Percentiles rank a stretch among this genome's conserved stretches.
These are phyloP conservation scores for Amanita pseudoporphyria DNA, from an alignment of 768 basidiomycete species.

Conservation along the genomic window DNA sequence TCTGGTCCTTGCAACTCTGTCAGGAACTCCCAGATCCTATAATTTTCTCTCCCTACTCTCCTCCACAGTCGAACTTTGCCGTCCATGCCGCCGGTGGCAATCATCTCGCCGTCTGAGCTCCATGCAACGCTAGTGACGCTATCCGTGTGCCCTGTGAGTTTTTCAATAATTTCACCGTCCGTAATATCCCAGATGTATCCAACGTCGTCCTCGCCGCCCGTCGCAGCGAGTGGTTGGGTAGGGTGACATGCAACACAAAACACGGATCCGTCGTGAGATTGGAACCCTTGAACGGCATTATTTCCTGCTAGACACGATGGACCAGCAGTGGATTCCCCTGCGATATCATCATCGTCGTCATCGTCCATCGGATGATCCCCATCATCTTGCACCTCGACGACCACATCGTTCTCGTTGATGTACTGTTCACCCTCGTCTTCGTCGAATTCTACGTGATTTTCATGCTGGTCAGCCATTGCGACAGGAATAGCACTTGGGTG, in stretches of 20 bases:
- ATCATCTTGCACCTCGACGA: conserved; percentile 54
- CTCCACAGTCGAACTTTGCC: conserved; percentile 90
- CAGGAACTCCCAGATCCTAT: conserved; percentile 87
- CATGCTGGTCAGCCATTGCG: conserved; percentile 11
- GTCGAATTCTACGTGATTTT: conserved; percentile 32
- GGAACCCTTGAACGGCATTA: conserved; percentile 64
- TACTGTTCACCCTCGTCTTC: conserved; percentile 49
- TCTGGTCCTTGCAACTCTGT: conserved; percentile 90
- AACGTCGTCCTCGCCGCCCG: conserved; percentile 92
- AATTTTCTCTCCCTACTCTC: conserved; percentile 66
- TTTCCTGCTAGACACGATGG: conserved; percentile 36
- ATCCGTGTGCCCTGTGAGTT: conserved; percentile 88
- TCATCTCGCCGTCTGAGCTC: conserved; percentile 84
- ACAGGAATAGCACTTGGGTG: neutral
- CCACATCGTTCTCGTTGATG: conserved; percentile 57
- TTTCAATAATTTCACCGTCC: conserved; percentile 70
- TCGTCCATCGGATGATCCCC: conserved; percentile 68
- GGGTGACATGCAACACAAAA: conserved; percentile 85
- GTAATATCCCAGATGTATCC: conserved; percentile 91
- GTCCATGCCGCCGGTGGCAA: conserved; percentile 98
- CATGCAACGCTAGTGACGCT: conserved; percentile 76
- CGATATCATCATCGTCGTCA: conserved; percentile 43
- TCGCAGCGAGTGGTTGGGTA: conserved; percentile 68
- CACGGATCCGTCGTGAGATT: conserved; percentile 64
- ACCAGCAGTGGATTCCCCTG: conserved; percentile 33